Conservation (phyloP, 176 grass and related monocot genomes). For the Aegilops umbellulata region DNA sequence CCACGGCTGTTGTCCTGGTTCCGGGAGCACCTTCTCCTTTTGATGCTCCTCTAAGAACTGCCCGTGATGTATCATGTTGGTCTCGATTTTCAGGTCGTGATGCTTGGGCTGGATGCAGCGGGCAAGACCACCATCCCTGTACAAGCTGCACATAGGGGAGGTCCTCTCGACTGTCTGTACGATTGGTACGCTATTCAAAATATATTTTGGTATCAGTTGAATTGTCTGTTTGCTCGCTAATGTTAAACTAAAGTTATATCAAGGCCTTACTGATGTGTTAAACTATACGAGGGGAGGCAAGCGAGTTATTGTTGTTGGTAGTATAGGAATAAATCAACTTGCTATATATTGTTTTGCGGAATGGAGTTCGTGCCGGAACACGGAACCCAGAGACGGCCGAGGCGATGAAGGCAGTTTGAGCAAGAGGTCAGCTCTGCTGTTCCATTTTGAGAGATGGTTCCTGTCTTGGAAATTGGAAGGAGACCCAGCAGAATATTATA, state of each 20-base stretch:
- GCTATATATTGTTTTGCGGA: too few relatives aligned
- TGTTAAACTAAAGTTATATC: background rate
- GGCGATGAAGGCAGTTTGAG: too few relatives aligned
- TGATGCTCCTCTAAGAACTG: background rate
- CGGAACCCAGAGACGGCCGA: too few relatives aligned
- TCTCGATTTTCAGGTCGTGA: slow-evolving; percentile 48
- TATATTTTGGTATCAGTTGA: background rate
- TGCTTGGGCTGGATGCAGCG: slow-evolving; percentile 74
- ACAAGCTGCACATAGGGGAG: slow-evolving; percentile 77
- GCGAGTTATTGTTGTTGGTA: background rate
- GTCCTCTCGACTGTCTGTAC: slow-evolving; percentile 65
- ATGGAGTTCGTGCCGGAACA: too few relatives aligned
- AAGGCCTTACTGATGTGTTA: background rate
- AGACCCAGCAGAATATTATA: too few relatives aligned
- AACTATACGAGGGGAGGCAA: background rate
- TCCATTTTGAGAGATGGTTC: too few relatives aligned
- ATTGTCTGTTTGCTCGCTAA: background rate
- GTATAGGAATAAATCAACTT: background rate
- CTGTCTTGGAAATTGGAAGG: too few relatives aligned
- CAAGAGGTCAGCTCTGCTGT: too few relatives aligned
- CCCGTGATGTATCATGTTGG: background rate
- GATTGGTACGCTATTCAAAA: slow-evolving; percentile 45
- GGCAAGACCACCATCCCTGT: slow-evolving; percentile 72
- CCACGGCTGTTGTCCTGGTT: too few relatives aligned
- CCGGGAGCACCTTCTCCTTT: background rate